phyloP scores from a whole-genome alignment of 331 rosid species.

The Stylosanthes scabra region DNA sequence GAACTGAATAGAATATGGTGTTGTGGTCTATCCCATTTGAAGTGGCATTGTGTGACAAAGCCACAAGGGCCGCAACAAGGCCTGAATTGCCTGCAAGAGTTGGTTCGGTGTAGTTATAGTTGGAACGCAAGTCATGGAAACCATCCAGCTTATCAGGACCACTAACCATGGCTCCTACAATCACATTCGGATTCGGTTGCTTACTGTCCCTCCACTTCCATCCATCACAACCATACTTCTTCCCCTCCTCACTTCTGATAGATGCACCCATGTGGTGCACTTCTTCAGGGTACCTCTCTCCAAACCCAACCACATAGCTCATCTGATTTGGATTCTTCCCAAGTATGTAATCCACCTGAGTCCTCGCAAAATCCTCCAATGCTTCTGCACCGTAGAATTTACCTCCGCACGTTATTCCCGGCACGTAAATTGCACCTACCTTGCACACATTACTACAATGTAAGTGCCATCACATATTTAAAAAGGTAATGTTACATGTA shows the following conservation, averaged over 20 bases:
- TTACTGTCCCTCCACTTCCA: slow-evolving; percentile 74
- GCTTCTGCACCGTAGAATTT: not conserved
- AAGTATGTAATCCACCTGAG: slow-evolving; percentile 36
- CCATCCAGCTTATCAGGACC: slow-evolving; percentile 63
- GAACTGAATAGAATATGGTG: slow-evolving; percentile 69
- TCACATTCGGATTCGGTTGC: slow-evolving; percentile 61
- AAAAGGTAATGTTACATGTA: too few species aligned
- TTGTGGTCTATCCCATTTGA: slow-evolving; percentile 59
- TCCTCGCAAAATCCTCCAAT: slow-evolving; percentile 14
- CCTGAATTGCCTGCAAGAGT: slow-evolving; percentile 79
- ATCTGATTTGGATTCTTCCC: slow-evolving; percentile 27
- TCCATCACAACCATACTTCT: slow-evolving; percentile 67
- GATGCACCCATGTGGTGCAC: slow-evolving; percentile 78
- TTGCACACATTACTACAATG: too few species aligned
- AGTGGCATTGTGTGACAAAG: slow-evolving; percentile 55
- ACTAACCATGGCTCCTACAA: slow-evolving; percentile 47
- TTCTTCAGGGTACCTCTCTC: slow-evolving; percentile 55
- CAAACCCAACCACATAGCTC: slow-evolving; percentile 35
- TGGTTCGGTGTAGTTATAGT: slow-evolving; percentile 77
- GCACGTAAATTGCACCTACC: not conserved
- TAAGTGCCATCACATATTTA: too few species aligned
- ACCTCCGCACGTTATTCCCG: slow-evolving; percentile 28
- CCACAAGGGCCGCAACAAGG: slow-evolving; percentile 72
- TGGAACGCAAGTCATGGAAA: slow-evolving; percentile 61
- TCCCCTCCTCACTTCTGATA: slow-evolving; percentile 56